Evolutionary conservation across 345 rosid genomes (phyloP).

Genomic region (Diplotaxis tenuifolia): DNA sequence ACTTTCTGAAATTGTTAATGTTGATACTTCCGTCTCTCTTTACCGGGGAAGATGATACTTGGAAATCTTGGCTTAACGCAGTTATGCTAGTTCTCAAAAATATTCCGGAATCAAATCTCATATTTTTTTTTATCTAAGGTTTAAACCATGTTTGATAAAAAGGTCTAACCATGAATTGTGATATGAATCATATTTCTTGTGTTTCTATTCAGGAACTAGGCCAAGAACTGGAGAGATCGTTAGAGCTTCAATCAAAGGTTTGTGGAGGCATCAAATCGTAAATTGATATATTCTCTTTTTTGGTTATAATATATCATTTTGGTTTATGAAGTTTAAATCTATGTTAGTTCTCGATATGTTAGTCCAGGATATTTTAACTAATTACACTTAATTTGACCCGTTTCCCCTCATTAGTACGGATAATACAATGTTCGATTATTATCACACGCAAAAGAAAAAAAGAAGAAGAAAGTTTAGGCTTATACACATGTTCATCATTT

Average conservation of each 20-base stretch:
- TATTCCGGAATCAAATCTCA: neutral
- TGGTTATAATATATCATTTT: neutral
- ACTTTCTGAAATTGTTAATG: slow-evolving; percentile 20
- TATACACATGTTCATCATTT: no score
- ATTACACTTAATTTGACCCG: neutral
- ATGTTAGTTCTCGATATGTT: neutral
- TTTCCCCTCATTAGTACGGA: neutral
- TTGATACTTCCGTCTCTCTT: slow-evolving; percentile 83
- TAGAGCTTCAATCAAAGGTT: neutral
- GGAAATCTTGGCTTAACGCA: slow-evolving; percentile 99
- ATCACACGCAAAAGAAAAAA: neutral
- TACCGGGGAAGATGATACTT: slow-evolving; percentile 39
- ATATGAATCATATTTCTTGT: slow-evolving; percentile 10
- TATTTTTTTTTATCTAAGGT: neutral
- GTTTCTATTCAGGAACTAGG: slow-evolving; percentile 57
- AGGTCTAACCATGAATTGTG: neutral
- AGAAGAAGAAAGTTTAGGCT: no score
- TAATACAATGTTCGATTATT: neutral
- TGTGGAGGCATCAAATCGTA: neutral
- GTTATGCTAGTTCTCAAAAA: slow-evolving; percentile 57
- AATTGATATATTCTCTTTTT: neutral
- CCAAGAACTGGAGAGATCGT: slow-evolving; percentile 33
- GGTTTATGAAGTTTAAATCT: neutral
- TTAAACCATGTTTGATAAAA: no score
- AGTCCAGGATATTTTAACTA: no score